These are phyloP conservation scores for Nannochloropsis gaditana DNA, from an alignment of 108 stramenopile species.

Conservation along the genomic window DNA sequence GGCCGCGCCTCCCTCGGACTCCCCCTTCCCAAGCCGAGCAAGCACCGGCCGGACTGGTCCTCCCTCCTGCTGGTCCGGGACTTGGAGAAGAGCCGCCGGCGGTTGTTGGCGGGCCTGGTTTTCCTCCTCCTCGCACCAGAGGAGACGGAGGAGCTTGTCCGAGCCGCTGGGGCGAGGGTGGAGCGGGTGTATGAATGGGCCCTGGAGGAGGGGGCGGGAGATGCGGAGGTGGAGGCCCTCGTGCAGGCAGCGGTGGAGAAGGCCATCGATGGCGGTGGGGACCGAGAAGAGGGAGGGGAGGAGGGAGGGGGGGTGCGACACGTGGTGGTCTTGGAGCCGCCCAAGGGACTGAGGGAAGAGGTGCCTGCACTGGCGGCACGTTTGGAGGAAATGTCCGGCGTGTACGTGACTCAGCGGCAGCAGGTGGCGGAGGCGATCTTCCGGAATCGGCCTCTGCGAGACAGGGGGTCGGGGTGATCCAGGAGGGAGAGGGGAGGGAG, in stretches of 20 bases:
- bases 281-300: neutral
- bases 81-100: neutral
- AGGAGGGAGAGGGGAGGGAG: neutral
- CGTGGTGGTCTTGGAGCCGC: neutral
- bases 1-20: neutral
- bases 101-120: neutral
- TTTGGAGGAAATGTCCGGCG: neutral
- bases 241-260: too few species aligned
- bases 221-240: too few species aligned
- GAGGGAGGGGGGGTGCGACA: neutral
- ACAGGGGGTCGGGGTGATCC: neutral
- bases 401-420: neutral
- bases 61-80: neutral
- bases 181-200: neutral
- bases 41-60: neutral
- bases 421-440: neutral
- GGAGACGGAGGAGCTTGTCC: neutral
- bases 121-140: neutral
- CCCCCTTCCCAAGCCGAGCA: neutral
- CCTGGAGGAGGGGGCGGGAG: neutral
- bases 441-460: slow-evolving; percentile 9
- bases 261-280: neutral
- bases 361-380: neutral
- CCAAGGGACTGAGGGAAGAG: neutral
- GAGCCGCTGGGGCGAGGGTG: neutral